Percentiles rank a stretch among this genome's conserved stretches.
Evolutionary conservation across 495 filamentous ascomycete species (phyloP).

Genomic region (Penicillium bovifimosum): DNA sequence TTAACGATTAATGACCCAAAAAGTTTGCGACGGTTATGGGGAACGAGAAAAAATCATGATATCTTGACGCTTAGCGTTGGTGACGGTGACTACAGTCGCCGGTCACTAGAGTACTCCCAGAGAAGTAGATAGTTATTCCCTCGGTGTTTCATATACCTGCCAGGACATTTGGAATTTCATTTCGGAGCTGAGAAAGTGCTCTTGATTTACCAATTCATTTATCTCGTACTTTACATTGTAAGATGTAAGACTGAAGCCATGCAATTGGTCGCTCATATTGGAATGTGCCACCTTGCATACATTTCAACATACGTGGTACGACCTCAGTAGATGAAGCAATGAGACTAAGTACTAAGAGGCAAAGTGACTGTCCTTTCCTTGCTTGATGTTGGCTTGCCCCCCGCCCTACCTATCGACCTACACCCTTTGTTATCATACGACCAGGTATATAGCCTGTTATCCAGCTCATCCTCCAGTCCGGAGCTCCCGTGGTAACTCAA

Average conservation of each 20-base stretch:
- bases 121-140: conserved; percentile 3
- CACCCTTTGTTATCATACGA: too few relatives aligned
- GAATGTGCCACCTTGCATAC: too few relatives aligned
- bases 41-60: conserved; percentile 1
- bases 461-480: too few relatives aligned
- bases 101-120: not conserved
- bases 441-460: too few relatives aligned
- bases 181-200: not conserved
- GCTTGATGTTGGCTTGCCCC: too few relatives aligned
- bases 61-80: conserved; percentile 7
- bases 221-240: not conserved
- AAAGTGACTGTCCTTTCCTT: too few relatives aligned
- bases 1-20: not conserved
- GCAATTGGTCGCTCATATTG: not conserved
- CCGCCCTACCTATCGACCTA: too few relatives aligned
- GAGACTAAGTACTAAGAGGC: too few relatives aligned
- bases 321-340: too few relatives aligned
- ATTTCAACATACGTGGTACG: too few relatives aligned
- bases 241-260: not conserved
- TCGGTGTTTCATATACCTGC: conserved; percentile 5
- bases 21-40: not conserved
- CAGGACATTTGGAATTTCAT: conserved; percentile 1
- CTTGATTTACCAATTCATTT: not conserved
- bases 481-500: too few relatives aligned
- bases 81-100: not conserved